Evolutionary conservation across 495 filamentous ascomycete species (phyloP), one percentile per base, ranked within the genome.

Genomic region (Aspergillus homomorphus): DNA sequence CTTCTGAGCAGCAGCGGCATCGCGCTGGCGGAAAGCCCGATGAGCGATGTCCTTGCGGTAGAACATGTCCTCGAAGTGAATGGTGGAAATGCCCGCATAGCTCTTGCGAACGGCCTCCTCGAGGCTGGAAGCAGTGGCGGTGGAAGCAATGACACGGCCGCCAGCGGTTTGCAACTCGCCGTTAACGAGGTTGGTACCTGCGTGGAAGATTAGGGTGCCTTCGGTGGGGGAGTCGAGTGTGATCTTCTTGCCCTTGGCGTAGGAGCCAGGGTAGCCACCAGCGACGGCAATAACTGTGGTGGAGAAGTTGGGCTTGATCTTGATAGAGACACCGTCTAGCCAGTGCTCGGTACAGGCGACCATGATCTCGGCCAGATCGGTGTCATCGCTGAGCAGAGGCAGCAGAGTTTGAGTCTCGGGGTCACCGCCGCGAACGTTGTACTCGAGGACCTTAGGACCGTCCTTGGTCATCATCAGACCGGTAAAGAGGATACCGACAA

Each of bases 401-500:
- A 98, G 79, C 7, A 96, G 80, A 12, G 91, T 97, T 76, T 98
- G 93, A 0, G 91, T 96, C 74, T 98, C 94, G 19, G 94, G 94
- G 63, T 98, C 93, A 30, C 94, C 94, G 61, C 96, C 96, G 54
- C 94, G 87, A 51, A 96, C 92, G 64, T 98, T 98, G 76, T 98
- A 98, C 73, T 98, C 94, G 24, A 98, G 83, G 7, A 89, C 86
- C 76, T 91, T 95, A 5, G 94, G 88, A 1, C 94, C 94, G 60
- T 82, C 74, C 64, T 86, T 82, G 45, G 92, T 96, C 75, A 98
- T 89, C 94, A 98, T 98, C 5, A 98, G 76, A 28, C 95, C 94
- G 10, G 94, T 98, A 73, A 98, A 98, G 20, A 98, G 81, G 52
- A 92, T 84, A 60, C 94, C 94, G 56, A 84, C 80, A 67, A 98